Conservation (phyloP, 176 grass and related monocot species). For the Coix lacrymajobi region DNA sequence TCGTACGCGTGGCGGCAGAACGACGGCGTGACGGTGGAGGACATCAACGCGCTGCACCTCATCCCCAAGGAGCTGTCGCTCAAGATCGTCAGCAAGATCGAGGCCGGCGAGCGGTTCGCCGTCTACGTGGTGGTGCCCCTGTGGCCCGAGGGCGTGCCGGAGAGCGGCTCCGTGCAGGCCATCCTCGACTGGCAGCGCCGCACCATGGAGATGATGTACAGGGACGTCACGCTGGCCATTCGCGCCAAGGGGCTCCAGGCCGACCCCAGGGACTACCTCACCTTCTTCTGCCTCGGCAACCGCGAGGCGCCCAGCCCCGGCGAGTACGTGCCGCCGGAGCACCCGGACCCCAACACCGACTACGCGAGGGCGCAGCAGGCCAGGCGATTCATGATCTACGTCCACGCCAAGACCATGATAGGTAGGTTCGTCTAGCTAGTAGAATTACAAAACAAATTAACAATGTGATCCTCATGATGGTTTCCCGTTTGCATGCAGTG, state of each 20-base stretch:
- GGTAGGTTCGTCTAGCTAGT: neutral
- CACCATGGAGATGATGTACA: slow-evolving; percentile 86
- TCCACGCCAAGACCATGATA: slow-evolving; percentile 74
- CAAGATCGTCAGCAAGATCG: slow-evolving; percentile 62
- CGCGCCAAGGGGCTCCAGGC: slow-evolving; percentile 23
- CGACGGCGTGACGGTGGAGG: slow-evolving; percentile 33
- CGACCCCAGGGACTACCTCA: slow-evolving; percentile 55
- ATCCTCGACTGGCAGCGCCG: slow-evolving; percentile 68
- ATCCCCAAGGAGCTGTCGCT: slow-evolving; percentile 62
- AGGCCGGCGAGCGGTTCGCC: slow-evolving; percentile 41
- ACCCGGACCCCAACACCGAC: slow-evolving; percentile 28
- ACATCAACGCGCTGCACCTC: slow-evolving; percentile 55
- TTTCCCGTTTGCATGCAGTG: slow-evolving; percentile 20
- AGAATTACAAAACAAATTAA: too few relatives aligned
- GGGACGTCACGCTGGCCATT: slow-evolving; percentile 36
- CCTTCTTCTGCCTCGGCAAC: slow-evolving; percentile 70
- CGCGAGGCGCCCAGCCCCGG: slow-evolving; percentile 18
- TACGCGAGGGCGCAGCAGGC: slow-evolving; percentile 44
- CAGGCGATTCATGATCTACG: slow-evolving; percentile 76
- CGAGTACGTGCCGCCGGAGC: slow-evolving; percentile 40
- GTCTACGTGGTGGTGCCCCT: slow-evolving; percentile 68
- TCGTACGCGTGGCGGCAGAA: slow-evolving; percentile 44
- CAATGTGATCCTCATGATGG: too few relatives aligned
- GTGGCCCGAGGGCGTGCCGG: slow-evolving; percentile 69
- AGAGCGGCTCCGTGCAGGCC: slow-evolving; percentile 60